Evolutionary conservation across 495 filamentous ascomycete genomes (phyloP), one percentile per base, ranked within the genome.

Genomic region (Daldinia concentrica): DNA sequence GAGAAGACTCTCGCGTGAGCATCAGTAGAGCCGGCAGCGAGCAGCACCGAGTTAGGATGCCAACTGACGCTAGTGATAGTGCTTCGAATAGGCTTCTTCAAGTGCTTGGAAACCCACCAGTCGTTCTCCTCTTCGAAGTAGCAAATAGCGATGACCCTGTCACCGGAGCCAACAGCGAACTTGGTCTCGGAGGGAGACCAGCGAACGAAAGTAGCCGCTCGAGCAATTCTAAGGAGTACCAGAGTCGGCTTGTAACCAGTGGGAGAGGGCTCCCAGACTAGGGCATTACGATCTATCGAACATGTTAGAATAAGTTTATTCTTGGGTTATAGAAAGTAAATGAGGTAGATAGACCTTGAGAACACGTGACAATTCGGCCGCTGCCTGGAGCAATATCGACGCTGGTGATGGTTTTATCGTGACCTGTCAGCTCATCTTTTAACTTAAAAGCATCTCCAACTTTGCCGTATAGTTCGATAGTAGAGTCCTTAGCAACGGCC

Each of bases 61-160:
- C 95, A 99, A 50, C 88, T 90, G 19, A 99, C 87, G 1, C 92
- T 92, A 45, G 95, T 98, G 73, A 99, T 92, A 51, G 95, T 99
- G 76, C 92, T 95, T 58, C 95, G 92, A 74, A 98, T 95, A 6
- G 96, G 95, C 84, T 98, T 98, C 87, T 97, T 98, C 64, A 99
- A 80, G 80, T 99, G 95, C 85, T 98, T 99, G 37, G 94, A 97
- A 6, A 98, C 95, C 95, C 95, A 99, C 96, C 96, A 98, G 83
- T 98, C 93, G 78, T 98, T 98, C 81, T 98, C 96, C 76, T 95
- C 91, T 75, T 99, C 95, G 72, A 98, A 99, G 84, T 98, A 98
- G 85, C 95, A 99, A 72, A 98, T 88, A n/a, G 95, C 92, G 74
- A 99, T 97, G 61, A 96, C 90, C 61, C 96, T 88, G 68, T 97